Conservation (phyloP, 495 filamentous ascomycete species). For the Tuber microsphaerosporum region DNA sequence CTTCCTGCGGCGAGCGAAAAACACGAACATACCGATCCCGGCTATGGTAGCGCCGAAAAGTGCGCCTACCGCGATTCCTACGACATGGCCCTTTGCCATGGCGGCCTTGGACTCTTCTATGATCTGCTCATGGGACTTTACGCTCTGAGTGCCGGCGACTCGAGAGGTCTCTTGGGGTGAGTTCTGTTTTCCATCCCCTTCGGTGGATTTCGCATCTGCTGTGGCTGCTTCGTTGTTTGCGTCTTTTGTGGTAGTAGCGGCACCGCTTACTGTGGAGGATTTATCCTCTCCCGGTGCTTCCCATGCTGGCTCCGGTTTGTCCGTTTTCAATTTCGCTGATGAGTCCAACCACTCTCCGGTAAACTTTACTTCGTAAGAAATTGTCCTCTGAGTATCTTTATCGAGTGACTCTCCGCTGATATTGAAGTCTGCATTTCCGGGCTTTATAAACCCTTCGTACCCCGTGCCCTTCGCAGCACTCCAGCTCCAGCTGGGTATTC, state of each 20-base stretch:
- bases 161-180: background rate
- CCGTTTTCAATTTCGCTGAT: constrained; percentile 14
- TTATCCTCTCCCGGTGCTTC: no score
- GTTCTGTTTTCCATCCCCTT: no score
- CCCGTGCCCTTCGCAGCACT: constrained; percentile 11
- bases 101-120: background rate
- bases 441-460: constrained; percentile 18
- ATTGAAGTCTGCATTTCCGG: constrained; percentile 11
- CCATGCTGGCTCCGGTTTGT: constrained; percentile 19
- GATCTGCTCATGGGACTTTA: background rate
- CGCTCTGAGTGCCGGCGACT: no score
- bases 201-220: no score
- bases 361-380: constrained; percentile 24
- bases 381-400: constrained; percentile 11
- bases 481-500: constrained; percentile 16
- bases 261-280: constrained; percentile 8
- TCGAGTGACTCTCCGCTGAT: constrained; percentile 19
- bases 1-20: constrained; percentile 10
- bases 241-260: background rate
- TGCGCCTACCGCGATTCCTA: constrained; percentile 5
- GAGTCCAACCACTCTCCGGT: constrained; percentile 17
- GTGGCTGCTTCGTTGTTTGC: no score
- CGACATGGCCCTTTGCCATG: constrained; percentile 8
- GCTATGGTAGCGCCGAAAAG: constrained; percentile 14
- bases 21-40: constrained; percentile 9